Evolutionary conservation across 2,329 filamentous ascomycete species (phyloP).

Genomic region (Diaporthe citrichinensis): DNA sequence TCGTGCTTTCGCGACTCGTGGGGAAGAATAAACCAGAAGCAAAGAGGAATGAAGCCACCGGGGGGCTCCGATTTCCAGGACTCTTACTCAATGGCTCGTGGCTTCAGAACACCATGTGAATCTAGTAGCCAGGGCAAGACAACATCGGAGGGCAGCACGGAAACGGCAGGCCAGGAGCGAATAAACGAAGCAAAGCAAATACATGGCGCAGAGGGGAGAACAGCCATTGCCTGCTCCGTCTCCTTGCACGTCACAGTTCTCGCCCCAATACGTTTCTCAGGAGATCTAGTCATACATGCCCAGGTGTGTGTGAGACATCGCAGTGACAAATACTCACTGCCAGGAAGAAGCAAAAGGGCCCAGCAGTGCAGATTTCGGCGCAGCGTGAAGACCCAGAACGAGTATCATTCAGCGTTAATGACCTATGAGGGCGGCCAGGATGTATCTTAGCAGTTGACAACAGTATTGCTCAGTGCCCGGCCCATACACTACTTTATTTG

Average conservation of each 20-base stretch:
- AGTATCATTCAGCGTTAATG: not conserved
- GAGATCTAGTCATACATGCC: not conserved
- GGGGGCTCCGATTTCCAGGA: not conserved
- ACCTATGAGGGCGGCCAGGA: not conserved
- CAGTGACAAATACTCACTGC: not conserved
- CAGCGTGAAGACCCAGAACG: not conserved
- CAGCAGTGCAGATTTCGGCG: not conserved
- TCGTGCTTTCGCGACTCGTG: slow-evolving; percentile 12
- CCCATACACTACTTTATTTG: not conserved
- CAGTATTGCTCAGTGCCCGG: not conserved
- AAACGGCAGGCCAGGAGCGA: not conserved
- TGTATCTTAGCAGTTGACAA: not conserved
- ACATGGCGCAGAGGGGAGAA: not conserved
- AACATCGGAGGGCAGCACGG: too few relatives aligned
- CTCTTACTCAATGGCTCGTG: not conserved
- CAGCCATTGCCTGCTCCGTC: not conserved
- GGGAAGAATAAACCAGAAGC: not conserved
- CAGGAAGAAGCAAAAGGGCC: not conserved
- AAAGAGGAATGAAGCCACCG: not conserved
- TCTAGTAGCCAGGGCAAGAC: not conserved
- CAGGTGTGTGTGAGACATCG: not conserved
- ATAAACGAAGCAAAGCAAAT: not conserved
- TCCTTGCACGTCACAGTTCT: not conserved
- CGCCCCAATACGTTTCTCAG: not conserved
- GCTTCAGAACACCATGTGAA: not conserved